A percentile compares a stretch with the other conserved stretches of the same genome.
Evolutionary conservation across 768 basidiomycete genomes (phyloP).

Genomic region (Tylopilus balloui): DNA sequence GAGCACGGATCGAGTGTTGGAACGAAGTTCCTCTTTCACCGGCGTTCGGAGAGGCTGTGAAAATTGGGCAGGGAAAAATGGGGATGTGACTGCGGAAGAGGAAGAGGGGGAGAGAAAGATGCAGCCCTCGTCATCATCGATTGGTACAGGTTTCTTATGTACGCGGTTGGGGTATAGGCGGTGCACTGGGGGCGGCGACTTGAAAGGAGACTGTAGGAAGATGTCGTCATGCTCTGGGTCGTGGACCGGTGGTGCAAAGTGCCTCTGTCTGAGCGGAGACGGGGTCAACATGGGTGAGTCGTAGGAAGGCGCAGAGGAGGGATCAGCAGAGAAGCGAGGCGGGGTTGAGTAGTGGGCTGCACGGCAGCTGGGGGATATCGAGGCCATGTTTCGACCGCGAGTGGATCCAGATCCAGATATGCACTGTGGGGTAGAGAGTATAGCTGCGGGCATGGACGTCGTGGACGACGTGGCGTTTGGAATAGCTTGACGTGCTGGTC

Average conservation of each 20-base stretch:
- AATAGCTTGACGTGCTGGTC: slow-evolving; percentile 20
- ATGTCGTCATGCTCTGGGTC: slow-evolving; percentile 43
- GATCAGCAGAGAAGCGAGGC: slow-evolving; percentile 25
- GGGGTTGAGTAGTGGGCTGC: slow-evolving; percentile 33
- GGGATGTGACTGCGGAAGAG: slow-evolving; percentile 35
- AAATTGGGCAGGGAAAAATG: slow-evolving; percentile 40
- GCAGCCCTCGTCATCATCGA: slow-evolving; percentile 54
- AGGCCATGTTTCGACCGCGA: slow-evolving; percentile 30
- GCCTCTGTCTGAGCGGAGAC: slow-evolving; percentile 51
- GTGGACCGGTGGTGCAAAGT: slow-evolving; percentile 32
- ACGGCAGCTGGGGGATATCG: slow-evolving; percentile 32
- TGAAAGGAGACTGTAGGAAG: slow-evolving; percentile 52
- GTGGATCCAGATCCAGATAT: slow-evolving; percentile 31
- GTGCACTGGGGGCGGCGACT: slow-evolving; percentile 42
- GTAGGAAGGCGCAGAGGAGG: slow-evolving; percentile 32
- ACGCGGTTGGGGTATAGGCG: slow-evolving; percentile 42
- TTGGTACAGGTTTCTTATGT: slow-evolving; percentile 25
- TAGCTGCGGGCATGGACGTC: slow-evolving; percentile 22
- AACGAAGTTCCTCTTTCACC: slow-evolving; percentile 46
- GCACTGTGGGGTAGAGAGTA: slow-evolving; percentile 35
- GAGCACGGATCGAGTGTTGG: slow-evolving; percentile 40
- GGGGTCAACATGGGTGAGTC: slow-evolving; percentile 62
- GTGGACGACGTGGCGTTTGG: slow-evolving; percentile 8
- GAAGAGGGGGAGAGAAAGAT: slow-evolving; percentile 48
- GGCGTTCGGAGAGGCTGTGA: slow-evolving; percentile 58